These are phyloP conservation scores for Penicillium mononematosum DNA, from an alignment of 495 filamentous ascomycete genomes.

Conservation along the genomic window DNA sequence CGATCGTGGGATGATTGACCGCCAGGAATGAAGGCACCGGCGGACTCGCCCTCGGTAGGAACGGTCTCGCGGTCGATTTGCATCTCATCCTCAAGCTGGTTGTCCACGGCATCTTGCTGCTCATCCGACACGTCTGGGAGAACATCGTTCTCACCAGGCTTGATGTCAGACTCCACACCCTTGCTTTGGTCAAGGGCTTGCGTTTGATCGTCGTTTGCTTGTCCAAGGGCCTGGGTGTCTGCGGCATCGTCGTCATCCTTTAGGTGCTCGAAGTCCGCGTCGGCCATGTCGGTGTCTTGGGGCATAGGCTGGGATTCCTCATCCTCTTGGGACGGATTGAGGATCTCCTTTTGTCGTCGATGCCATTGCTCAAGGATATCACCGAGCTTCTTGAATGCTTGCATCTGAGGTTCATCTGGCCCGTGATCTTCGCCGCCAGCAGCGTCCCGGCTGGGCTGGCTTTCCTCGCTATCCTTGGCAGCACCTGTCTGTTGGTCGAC, in stretches of 20 bases:
- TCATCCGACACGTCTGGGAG: conserved; percentile 61
- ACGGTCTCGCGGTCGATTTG: conserved; percentile 39
- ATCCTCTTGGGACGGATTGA: conserved; percentile 62
- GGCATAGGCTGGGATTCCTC: conserved; percentile 51
- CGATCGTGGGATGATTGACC: conserved; percentile 35
- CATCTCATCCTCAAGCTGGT: conserved; percentile 51
- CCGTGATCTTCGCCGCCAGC: conserved; percentile 41
- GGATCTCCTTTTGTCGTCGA: conserved; percentile 74
- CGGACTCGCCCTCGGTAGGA: conserved; percentile 41
- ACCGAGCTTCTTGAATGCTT: conserved; percentile 86
- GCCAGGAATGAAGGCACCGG: conserved; percentile 44
- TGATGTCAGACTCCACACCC: conserved; percentile 71
- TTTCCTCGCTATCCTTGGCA: conserved; percentile 47
- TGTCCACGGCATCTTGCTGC: conserved; percentile 49
- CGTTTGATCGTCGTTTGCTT: conserved; percentile 83
- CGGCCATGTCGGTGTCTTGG: conserved; percentile 63
- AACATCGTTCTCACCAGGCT: conserved; percentile 51
- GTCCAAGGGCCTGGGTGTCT: conserved; percentile 88
- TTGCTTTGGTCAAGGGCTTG: conserved; percentile 78
- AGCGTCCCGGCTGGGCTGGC: conserved; percentile 41
- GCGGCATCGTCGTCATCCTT: conserved; percentile 73
- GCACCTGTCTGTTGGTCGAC: conserved; percentile 43
- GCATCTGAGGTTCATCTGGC: conserved; percentile 54
- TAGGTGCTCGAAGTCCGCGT: conserved; percentile 85
- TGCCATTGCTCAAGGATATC: conserved; percentile 94